Evolutionary conservation across 495 filamentous ascomycete species (phyloP), one percentile per base, ranked within the genome.

Genomic region (Penicillium pancosmium): DNA sequence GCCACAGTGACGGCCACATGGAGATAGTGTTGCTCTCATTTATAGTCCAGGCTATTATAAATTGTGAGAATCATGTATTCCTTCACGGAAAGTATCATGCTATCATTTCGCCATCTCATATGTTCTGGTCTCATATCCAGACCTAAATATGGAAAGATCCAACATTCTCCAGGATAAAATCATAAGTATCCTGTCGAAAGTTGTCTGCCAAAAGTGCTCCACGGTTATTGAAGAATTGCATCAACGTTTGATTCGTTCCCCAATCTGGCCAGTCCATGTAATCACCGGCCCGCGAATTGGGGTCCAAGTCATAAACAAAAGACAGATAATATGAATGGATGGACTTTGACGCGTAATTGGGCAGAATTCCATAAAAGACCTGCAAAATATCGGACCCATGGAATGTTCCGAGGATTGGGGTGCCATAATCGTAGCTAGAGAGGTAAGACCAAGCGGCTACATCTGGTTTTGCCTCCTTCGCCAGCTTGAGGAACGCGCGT

Each of bases 371-470:
- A 59, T 83, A 85, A 56, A 89, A 89, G 0, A 90, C 82, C 66
- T 86, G 87, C 11, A 86, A 54, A 7, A 91, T 60, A 59, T 92
- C 89, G 13, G 76, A 81, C 19, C 76, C 86, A 70, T 92, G 89
- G 73, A 88, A 89, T 0, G 88, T 91, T 11, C 89, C 90, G 0
- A 91, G 64, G 47, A 91, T 76, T 0, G 89, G 86, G 0, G 85
- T 87, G 16, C 86, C 87, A 58, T 83, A 83, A 73, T 87, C 71
- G 70, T 90, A 91, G 7, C 84, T 82, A 2, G 83, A 66, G 0
- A 91, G 79, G 70, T 92, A 92, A 2, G 87, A 90, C 88, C 88
- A 92, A 13, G 73, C 72, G 0, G 82, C 82, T 3, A 90, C 82
- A 31, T 75, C 55, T 0, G 86, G 84, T 31, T 83, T 81, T 23